Conservation (phyloP, 306 rosid species). For the Boehmeria nivea region DNA sequence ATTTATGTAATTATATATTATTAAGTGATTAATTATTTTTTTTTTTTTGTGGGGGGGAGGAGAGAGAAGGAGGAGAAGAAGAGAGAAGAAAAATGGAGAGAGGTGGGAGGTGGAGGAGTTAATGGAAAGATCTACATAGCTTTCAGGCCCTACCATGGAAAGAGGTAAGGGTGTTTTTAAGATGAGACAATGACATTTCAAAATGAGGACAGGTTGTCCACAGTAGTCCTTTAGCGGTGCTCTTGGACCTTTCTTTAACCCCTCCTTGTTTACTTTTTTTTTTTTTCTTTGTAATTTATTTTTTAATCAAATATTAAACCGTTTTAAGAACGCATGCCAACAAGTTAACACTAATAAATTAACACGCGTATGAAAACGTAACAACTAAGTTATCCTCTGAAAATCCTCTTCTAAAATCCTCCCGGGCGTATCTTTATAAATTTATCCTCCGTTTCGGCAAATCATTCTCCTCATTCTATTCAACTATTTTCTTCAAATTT, state of each 20-base stretch:
- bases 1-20: no score
- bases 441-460: no score
- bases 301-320: no score
- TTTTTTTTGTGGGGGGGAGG: not conserved
- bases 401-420: not conserved
- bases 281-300: not conserved
- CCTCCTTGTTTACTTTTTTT: not conserved
- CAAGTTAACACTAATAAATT: no score
- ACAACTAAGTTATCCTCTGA: no score
- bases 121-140: slow-evolving; percentile 76
- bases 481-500: no score
- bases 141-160: slow-evolving; percentile 54
- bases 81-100: no score
- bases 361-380: no score
- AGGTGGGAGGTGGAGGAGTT: slow-evolving; percentile 29
- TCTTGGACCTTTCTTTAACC: slow-evolving; percentile 61
- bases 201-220: slow-evolving; percentile 72
- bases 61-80: slow-evolving; percentile 21
- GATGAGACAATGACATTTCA: slow-evolving; percentile 71
- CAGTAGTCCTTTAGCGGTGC: slow-evolving; percentile 64
- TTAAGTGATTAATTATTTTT: no score
- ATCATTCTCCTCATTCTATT: no score
- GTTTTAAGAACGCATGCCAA: no score
- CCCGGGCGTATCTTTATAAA: not conserved
- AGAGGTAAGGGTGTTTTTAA: slow-evolving; percentile 41